Evolutionary conservation across 2,329 filamentous ascomycete species (phyloP), one percentile per base, ranked within the genome.

Genomic region (Lizonia empirigonia): DNA sequence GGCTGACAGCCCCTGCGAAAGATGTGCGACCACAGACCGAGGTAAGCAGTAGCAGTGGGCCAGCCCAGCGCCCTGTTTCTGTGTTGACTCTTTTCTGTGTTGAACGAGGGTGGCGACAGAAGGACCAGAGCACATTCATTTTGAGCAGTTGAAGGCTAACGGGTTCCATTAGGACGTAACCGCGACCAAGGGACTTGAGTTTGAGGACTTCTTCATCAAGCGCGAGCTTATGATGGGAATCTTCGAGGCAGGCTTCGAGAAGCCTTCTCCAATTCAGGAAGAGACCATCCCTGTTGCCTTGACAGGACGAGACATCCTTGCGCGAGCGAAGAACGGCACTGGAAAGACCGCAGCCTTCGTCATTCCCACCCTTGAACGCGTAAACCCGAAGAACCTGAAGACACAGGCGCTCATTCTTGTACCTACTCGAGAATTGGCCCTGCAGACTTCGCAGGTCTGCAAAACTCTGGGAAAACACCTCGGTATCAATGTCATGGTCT

Each of bases 371-470:
- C 85, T 99, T 48, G 90, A 99, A 78, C 89, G 90, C 71, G 94
- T 97, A 78, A 97, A 99, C 78, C 90, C 94, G 42, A 97, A 97
- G 76, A 89, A 90, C 74, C 88, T 89, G 72, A 97, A 97, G 79
- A 96, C 94, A 55, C 94, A 99, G 80, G 92, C 91, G 64, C 84
- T 99, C 57, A 95, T 99, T 65, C 85, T 99, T 50, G 94, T 99
- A 35, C 95, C 94, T 27, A 99, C 94, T 58, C 84, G 94, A 84
- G 94, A 99, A 79, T 82, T 99, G 65, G 95, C 95, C 47, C 87
- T 99, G 76, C 94, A 99, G 76, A 99, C 94, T 54, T 99, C 95
- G 40, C 94, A 99, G 77, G 94, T 99, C 62, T 99, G 94, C 85
- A 99, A 97, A 81, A 97, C 88, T 10, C 84, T 99, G 37, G 95